phyloP scores from a whole-genome alignment of 1,284 basidiomycete genomes.

The Pascua sp. region DNA sequence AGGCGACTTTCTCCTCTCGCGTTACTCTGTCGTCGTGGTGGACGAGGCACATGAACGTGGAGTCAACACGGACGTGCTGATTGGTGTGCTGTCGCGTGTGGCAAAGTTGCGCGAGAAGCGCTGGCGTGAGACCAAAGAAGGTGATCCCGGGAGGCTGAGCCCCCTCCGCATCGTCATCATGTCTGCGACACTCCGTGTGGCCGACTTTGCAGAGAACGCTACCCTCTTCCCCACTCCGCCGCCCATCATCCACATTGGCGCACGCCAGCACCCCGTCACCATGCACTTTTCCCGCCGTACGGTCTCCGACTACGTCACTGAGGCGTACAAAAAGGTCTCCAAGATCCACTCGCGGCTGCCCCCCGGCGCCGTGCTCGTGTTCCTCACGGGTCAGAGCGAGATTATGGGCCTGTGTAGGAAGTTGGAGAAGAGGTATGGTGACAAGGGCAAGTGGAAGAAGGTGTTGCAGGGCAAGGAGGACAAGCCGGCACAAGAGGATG shows the following conservation, averaged over 20 bases:
- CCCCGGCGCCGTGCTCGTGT: slow-evolving; percentile 67
- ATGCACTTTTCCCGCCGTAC: slow-evolving; percentile 90
- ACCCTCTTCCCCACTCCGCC: slow-evolving; percentile 78
- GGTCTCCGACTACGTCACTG: slow-evolving; percentile 77
- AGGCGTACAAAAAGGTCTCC: slow-evolving; percentile 82
- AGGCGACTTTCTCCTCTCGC: slow-evolving; percentile 80
- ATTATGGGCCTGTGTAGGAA: slow-evolving; percentile 64
- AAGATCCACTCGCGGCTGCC: slow-evolving; percentile 73
- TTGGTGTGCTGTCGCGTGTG: slow-evolving; percentile 91
- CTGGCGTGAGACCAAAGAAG: slow-evolving; percentile 69
- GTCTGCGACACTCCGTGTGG: slow-evolving; percentile 94
- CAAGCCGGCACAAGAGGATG: slow-evolving; percentile 9
- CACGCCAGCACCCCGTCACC: slow-evolving; percentile 92
- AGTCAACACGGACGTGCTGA: slow-evolving; percentile 96
- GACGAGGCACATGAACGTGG: slow-evolving; percentile 98
- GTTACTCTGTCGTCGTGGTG: slow-evolving; percentile 91
- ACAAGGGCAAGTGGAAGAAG: slow-evolving; percentile 52
- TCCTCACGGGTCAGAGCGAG: slow-evolving; percentile 74
- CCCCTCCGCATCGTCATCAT: slow-evolving; percentile 94
- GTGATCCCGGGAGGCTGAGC: slow-evolving; percentile 64
- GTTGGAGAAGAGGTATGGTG: slow-evolving; percentile 73
- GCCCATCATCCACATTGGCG: slow-evolving; percentile 82
- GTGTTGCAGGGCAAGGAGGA: slow-evolving; percentile 5
- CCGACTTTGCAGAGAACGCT: slow-evolving; percentile 86
- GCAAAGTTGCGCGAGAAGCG: slow-evolving; percentile 79